Base-by-base conservation (phyloP, 2,329 filamentous ascomycete species). In the Furcasterigmium sp. region DNA sequence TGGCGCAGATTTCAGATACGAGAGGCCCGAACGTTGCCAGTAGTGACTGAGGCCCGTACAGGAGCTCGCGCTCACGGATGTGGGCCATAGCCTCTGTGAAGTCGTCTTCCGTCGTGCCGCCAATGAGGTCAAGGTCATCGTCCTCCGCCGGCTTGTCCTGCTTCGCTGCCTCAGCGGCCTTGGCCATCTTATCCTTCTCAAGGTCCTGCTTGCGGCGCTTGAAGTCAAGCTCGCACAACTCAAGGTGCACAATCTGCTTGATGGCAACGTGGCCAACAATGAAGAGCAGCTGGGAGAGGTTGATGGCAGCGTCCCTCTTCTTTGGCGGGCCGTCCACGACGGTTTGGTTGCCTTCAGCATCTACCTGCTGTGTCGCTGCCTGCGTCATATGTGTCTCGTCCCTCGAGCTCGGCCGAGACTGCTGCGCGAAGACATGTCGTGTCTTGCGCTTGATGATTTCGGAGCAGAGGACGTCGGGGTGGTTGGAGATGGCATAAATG, bases 221-320 rank as follows among this genome's bases (percentile, higher is more conserved):
- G 66, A 98, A 98, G 63, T 98, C 93, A 39, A 93, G 81, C 60
- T 98, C 93, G 61, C 91, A 95, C n/a, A 97, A 75, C 56, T 98
- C 93, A 10, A 98, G 78, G 61, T 98, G 93, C 1, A 98, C 94
- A 54, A 98, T 98, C 60, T 98, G 94, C 68, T 98, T 98, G 60
- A 98, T 93, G 13, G 93, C 93, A 38, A 97, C 87, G 58, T 98
- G 93, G 0, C 93, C 93, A 23, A 97, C 91, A 28, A 95, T 85
- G 60, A 97, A 97, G 0, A 98, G 74, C 2, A 98, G 76, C 56
- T 97, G 93, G 0, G 93, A 95, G 2, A 98, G 73, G 1, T 80
- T 83, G 37, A 90, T 76, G 1, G 88, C 82, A 5, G 83, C 79
- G 53, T 84, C 87, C 23, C 84, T 63, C 51, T 65, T 79, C 56